These are phyloP conservation scores for Plasmodium adleri DNA, from an alignment of 169 alveolate genomes.

Conservation along the genomic window DNA sequence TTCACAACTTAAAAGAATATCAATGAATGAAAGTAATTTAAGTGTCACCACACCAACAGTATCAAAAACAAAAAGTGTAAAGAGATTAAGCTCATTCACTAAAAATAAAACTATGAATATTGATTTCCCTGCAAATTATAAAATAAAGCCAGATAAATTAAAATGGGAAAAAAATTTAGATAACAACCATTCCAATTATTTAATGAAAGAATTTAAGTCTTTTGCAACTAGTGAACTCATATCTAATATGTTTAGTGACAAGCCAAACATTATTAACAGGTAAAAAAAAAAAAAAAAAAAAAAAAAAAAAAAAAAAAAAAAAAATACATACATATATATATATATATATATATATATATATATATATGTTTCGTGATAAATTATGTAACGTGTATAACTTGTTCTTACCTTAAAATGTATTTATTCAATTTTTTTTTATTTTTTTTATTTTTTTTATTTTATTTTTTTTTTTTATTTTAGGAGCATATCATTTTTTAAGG, in stretches of 20 bases:
- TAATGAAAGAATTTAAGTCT: conserved; percentile 59
- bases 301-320: background rate
- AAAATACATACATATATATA: background rate
- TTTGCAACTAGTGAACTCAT: conserved; percentile 33
- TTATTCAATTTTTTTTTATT: background rate
- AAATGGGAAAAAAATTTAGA: conserved; percentile 69
- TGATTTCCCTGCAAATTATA: conserved; percentile 69
- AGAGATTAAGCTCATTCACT: conserved; percentile 29
- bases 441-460: background rate
- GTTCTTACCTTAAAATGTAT: background rate
- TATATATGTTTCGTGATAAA: background rate
- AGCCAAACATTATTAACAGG: conserved; percentile 42
- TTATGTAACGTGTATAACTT: too few relatives aligned
- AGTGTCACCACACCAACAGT: conserved; percentile 29
- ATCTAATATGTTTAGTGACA: conserved; percentile 46
- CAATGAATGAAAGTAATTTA: conserved; percentile 38
- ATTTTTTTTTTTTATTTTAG: background rate
- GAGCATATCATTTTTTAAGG: conserved; percentile 63
- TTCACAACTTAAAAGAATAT: conserved; percentile 54
- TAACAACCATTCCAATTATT: conserved; percentile 39
- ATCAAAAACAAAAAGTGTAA: conserved; percentile 40
- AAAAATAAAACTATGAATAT: conserved; percentile 41
- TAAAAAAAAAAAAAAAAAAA: background rate
- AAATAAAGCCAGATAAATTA: conserved; percentile 53
- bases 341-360: background rate